Evolutionary conservation across 176 grass and related monocot genomes (phyloP).

Genomic region (bread wheat (Triticum aestivum)): IWGSC_CS_RefSeq_v2.1 NC_057812.1:706430306-706430805

Average conservation of each 20-base stretch:
- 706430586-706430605: conserved; percentile 47
- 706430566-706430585: conserved; percentile 30
- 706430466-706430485: conserved; percentile 86
- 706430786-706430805: too few species aligned
- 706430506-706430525: conserved; percentile 28
- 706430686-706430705: conserved; percentile 27
- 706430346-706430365: conserved; percentile 70
- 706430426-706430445: conserved; percentile 73
- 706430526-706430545: neutral
- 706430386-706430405: conserved; percentile 63
- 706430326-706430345: conserved; percentile 69
- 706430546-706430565: neutral
- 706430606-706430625: neutral
- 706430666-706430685: conserved; percentile 43
- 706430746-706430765: conserved; percentile 69
- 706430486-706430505: conserved; percentile 72
- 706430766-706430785: conserved; percentile 39
- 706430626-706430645: neutral
- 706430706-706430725: conserved; percentile 30
- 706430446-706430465: conserved; percentile 96
- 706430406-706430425: conserved; percentile 68
- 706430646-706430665: conserved; percentile 11
- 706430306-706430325: too few species aligned
- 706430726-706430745: conserved; percentile 33
- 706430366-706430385: conserved; percentile 49